Percentiles rank a stretch among this genome's conserved stretches.
Conservation (phyloP, 805 yeast genomes). For the Candida palmyrensis region DNA sequence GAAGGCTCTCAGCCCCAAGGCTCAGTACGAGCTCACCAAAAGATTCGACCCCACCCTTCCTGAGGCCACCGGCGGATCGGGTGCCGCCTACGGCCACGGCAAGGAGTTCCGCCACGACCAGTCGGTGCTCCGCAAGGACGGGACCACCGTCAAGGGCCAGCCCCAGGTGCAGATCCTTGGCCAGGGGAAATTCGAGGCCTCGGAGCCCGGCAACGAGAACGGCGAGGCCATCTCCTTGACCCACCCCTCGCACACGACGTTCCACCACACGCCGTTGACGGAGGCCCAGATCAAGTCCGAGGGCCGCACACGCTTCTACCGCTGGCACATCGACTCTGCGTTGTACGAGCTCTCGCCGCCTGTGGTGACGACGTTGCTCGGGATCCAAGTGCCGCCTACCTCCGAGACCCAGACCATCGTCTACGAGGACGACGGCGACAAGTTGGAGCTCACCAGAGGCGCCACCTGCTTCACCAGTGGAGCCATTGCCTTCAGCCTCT, state of each 20-base stretch:
- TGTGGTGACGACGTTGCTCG: constrained; percentile 76
- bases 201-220: constrained; percentile 50
- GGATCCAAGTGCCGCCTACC: constrained; percentile 72
- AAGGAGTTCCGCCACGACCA: constrained; percentile 52
- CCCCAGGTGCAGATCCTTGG: constrained; percentile 92
- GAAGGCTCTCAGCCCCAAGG: constrained; percentile 60
- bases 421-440: constrained; percentile 51
- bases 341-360: constrained; percentile 84
- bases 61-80: constrained; percentile 30
- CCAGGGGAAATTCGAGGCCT: constrained; percentile 63
- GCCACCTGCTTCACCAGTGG: constrained; percentile 90
- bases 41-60: constrained; percentile 69
- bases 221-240: constrained; percentile 60
- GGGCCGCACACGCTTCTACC: constrained; percentile 73
- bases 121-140: constrained; percentile 74
- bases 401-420: constrained; percentile 58
- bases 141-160: constrained; percentile 70
- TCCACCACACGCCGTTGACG: constrained; percentile 65
- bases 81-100: constrained; percentile 77
- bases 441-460: constrained; percentile 67
- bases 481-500: constrained; percentile 64
- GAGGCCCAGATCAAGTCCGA: constrained; percentile 55
- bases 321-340: constrained; percentile 95
- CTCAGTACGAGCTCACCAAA: constrained; percentile 72
- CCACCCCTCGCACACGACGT: constrained; percentile 80